phyloP scores from a whole-genome alignment of 305 asterid genomes.

The Solanum hybrid region DNA sequence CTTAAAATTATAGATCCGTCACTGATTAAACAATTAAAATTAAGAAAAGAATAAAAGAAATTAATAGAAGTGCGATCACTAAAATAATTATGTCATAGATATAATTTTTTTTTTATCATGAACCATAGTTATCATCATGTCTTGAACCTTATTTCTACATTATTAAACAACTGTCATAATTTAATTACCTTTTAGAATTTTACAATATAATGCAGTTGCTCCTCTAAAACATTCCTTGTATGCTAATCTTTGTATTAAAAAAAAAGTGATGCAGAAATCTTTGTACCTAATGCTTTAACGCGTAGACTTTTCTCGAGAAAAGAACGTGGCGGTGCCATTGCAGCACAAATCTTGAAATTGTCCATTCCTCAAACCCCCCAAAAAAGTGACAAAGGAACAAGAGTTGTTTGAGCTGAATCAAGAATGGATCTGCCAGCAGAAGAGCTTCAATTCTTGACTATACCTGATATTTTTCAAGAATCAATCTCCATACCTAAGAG shows the following conservation, averaged over 20 bases:
- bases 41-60: background rate
- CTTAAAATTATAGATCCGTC: too few species aligned
- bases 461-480: slow-evolving; percentile 56
- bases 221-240: background rate
- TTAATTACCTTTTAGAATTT: background rate
- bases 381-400: background rate
- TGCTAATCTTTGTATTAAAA: background rate
- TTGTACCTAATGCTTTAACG: background rate
- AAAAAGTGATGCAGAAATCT: background rate
- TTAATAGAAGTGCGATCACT: background rate
- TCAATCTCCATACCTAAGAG: slow-evolving; percentile 73
- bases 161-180: background rate
- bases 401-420: background rate
- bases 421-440: slow-evolving; percentile 72
- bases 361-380: background rate
- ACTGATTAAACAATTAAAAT: background rate
- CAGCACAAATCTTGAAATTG: background rate
- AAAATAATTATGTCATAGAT: background rate
- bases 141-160: background rate
- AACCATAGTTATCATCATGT: background rate
- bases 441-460: slow-evolving; percentile 60
- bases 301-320: background rate
- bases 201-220: background rate
- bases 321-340: background rate
- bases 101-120: background rate